Evolutionary conservation across 148 eudicot species (phyloP).

Genomic region (Silene conica): DNA sequence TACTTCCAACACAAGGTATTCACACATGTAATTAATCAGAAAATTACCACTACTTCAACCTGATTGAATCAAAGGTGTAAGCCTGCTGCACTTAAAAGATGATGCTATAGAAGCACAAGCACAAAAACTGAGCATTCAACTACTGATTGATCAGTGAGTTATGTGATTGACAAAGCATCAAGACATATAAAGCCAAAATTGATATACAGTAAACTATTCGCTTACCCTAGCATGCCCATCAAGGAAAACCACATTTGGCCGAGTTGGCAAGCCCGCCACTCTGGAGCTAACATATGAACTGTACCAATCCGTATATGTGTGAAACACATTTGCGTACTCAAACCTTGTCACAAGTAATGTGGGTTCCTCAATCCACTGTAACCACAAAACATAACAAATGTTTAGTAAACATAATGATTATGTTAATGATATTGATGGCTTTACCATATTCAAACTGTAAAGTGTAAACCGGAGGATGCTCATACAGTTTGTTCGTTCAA

Average conservation of each 20-base stretch:
- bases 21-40: neutral
- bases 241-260: conserved; percentile 81
- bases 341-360: conserved; percentile 79
- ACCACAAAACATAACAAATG: conserved; percentile 1
- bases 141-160: neutral
- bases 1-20: neutral
- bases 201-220: conserved; percentile 16
- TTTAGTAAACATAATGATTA: neutral
- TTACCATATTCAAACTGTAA: neutral
- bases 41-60: neutral
- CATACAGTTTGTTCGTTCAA: neutral
- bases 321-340: conserved; percentile 93
- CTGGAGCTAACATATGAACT: conserved; percentile 85
- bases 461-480: neutral
- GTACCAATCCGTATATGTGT: conserved; percentile 95
- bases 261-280: conserved; percentile 82
- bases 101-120: too few relatives aligned
- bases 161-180: neutral
- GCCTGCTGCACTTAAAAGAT: neutral
- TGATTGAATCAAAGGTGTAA: neutral
- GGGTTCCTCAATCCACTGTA: conserved; percentile 98
- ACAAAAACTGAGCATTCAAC: too few relatives aligned
- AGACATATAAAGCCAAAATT: neutral
- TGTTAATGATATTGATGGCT: neutral
- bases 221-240: conserved; percentile 89